These are phyloP conservation scores for Abelmoschus esculentus DNA, from an alignment of 345 rosid species.

Conservation along the genomic window DNA sequence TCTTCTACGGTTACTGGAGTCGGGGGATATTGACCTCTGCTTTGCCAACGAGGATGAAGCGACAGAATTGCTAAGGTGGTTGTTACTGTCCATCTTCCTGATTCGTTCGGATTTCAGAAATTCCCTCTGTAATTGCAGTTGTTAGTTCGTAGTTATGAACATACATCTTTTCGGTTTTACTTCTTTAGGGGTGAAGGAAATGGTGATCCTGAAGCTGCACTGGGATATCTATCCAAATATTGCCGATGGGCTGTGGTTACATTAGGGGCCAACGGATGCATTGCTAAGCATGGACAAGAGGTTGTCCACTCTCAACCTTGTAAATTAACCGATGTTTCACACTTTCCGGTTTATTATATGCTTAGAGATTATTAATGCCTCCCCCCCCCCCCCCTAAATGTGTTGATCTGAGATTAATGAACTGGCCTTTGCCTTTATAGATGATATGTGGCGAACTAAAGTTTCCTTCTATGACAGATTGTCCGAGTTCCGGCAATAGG, in stretches of 20 bases:
- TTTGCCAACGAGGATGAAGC: slow-evolving; percentile 99
- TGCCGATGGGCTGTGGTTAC: slow-evolving; percentile 95
- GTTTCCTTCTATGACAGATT: slow-evolving; percentile 31
- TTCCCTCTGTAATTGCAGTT: background rate
- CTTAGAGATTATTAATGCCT: no score
- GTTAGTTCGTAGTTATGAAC: background rate
- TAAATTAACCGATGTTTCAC: background rate
- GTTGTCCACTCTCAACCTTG: slow-evolving; percentile 26
- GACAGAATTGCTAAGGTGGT: slow-evolving; percentile 64
- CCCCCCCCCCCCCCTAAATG: no score
- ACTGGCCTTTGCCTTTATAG: no score
- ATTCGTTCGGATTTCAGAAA: background rate
- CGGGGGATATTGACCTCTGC: slow-evolving; percentile 83
- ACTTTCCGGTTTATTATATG: background rate
- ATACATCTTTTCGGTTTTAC: background rate
- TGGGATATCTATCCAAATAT: slow-evolving; percentile 54
- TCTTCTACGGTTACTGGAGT: slow-evolving; percentile 63
- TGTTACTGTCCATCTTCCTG: background rate
- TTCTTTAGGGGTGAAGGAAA: slow-evolving; percentile 57
- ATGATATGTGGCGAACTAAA: background rate
- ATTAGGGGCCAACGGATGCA: slow-evolving; percentile 72
- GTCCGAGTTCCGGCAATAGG: slow-evolving; percentile 73
- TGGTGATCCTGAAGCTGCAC: slow-evolving; percentile 55
- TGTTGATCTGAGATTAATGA: no score
- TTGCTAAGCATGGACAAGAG: slow-evolving; percentile 86